Conservation (phyloP, 2,329 filamentous ascomycete species). For the Aspergillus niger region DNA sequence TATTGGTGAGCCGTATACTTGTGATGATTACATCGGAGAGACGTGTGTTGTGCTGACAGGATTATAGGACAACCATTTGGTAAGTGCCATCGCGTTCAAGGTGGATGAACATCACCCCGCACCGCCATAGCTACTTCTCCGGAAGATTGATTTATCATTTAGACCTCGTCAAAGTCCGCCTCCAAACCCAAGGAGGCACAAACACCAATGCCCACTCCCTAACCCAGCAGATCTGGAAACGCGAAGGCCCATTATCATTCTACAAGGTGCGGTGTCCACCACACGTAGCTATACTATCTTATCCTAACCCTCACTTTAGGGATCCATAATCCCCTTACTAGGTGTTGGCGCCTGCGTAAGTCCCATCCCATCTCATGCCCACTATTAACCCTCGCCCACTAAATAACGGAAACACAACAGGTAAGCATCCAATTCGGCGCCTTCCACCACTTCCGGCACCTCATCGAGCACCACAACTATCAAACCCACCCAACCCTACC, state of each 20-base stretch:
- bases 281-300: not conserved
- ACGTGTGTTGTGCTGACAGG: not conserved
- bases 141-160: too few relatives aligned
- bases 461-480: too few relatives aligned
- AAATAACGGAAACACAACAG: conserved; percentile 20
- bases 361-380: not conserved
- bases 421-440: conserved; percentile 88
- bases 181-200: conserved; percentile 75
- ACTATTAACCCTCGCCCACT: not conserved
- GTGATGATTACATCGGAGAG: not conserved
- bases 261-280: conserved; percentile 59
- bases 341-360: conserved; percentile 88
- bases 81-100: not conserved
- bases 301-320: conserved; percentile 50
- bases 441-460: conserved; percentile 82
- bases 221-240: conserved; percentile 75
- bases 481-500: conserved; percentile 20
- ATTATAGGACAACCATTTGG: not conserved
- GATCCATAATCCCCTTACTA: conserved; percentile 84
- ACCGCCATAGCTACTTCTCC: too few relatives aligned
- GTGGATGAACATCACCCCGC: accelerated
- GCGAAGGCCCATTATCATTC: conserved; percentile 84
- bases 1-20: not conserved
- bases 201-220: conserved; percentile 66
- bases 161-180: conserved; percentile 92